Percentiles rank a stretch among this genome's conserved stretches.
These are phyloP conservation scores for Alternaria atra DNA, from an alignment of 2,329 filamentous ascomycete species.

Conservation along the genomic window DNA sequence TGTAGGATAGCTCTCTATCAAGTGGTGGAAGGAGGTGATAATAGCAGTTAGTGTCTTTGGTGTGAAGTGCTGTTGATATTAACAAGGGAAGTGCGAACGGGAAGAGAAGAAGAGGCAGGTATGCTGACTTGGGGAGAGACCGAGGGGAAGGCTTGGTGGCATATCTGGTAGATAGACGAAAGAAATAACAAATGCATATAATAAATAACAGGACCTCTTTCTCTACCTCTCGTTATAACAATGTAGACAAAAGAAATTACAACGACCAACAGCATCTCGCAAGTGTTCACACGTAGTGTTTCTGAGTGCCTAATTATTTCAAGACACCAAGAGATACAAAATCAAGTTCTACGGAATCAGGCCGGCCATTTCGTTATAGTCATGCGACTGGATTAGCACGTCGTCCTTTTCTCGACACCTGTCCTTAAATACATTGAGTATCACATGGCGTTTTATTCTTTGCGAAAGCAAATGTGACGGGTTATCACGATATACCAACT, in stretches of 20 bases:
- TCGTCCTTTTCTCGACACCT: too few relatives aligned
- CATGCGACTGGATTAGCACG: too few relatives aligned
- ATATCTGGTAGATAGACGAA: conserved; percentile 17
- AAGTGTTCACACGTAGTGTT: too few relatives aligned
- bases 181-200: conserved; percentile 14
- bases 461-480: too few relatives aligned
- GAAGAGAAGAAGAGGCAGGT: neutral
- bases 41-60: neutral
- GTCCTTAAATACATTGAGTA: too few relatives aligned
- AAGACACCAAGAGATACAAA: too few relatives aligned
- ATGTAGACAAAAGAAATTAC: too few relatives aligned
- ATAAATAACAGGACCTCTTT: neutral
- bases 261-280: too few relatives aligned
- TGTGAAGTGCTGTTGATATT: neutral
- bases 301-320: too few relatives aligned
- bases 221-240: neutral
- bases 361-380: too few relatives aligned
- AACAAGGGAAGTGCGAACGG: neutral
- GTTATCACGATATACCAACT: too few relatives aligned
- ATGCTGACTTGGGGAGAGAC: neutral
- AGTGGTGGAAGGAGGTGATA: neutral
- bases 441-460: neutral
- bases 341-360: too few relatives aligned
- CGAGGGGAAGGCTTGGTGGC: neutral
- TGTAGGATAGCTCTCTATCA: neutral